Evolutionary conservation across 345 rosid genomes (phyloP).

Genomic region (Rhodamnia rubescens): DNA sequence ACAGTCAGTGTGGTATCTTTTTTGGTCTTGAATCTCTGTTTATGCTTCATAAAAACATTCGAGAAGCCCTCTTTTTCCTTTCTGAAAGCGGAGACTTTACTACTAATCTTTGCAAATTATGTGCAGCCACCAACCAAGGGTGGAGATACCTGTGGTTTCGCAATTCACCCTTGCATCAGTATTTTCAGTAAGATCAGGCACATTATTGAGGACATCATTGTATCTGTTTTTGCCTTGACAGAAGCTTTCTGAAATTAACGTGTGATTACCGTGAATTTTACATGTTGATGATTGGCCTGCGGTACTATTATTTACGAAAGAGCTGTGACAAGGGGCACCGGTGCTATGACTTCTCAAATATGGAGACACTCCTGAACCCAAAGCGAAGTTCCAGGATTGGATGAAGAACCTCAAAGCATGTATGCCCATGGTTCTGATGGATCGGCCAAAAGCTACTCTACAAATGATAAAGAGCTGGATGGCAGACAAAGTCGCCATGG

Average conservation of each 20-base stretch:
- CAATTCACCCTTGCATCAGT: constrained; percentile 18
- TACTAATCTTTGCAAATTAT: background rate
- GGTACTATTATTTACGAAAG: constrained; percentile 70
- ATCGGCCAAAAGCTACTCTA: constrained; percentile 79
- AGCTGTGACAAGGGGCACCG: constrained; percentile 37
- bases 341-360: constrained; percentile 66
- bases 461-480: constrained; percentile 75
- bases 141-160: constrained; percentile 22
- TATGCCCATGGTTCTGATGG: constrained; percentile 96
- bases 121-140: constrained; percentile 28
- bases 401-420: constrained; percentile 59
- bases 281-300: background rate
- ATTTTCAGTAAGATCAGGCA: constrained; percentile 23
- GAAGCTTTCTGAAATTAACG: background rate
- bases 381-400: constrained; percentile 56
- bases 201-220: constrained; percentile 14
- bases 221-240: constrained; percentile 10
- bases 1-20: constrained; percentile 49
- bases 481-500: constrained; percentile 42
- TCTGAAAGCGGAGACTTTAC: background rate
- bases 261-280: background rate
- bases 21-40: background rate
- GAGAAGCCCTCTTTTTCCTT: background rate
- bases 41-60: background rate
- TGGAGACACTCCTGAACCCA: constrained; percentile 50